Base-by-base conservation (phyloP, 2,329 filamentous ascomycete genomes). In the Ophiostoma fasciatum region DNA sequence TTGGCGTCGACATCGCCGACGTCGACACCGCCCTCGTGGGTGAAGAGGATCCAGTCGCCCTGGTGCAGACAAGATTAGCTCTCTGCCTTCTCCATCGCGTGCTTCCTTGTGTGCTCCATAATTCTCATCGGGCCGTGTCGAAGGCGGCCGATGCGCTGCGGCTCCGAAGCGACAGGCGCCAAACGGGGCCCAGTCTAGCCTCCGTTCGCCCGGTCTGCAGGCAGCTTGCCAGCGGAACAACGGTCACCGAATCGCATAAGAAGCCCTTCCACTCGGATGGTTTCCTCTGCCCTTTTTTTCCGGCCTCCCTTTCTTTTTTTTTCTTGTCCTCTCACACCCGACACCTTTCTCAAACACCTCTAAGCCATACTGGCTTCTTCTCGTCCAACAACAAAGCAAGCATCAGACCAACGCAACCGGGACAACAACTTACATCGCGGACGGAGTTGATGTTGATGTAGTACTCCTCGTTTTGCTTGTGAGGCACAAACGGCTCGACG, bases 401-500 rank as follows among this genome's bases (percentile, higher is more conserved):
- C 13, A 12, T 7, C 27, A 28, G 14, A 33, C 21, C 22, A 29
- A 17, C n/a, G n/a, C n/a, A n/a, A n/a, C n/a, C n/a, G n/a, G n/a
- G 12, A 14, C 45, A 37, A 37, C 43, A 46, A 77, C 85, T 77
- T 78, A 96, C 90, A 78, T 96, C 90, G 71, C 90, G 82, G 55
- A 94, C 87, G 45, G 90, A 96, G 75, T 94, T 90, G 71, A 98
- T 98, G 78, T 94, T 94, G 71, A 98, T 94, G 68, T 98, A 98
- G 71, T 96, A 96, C 66, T 98, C 90, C 46, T 88, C 94, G 60
- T 85, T 80, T 52, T 85, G 74, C 46, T 87, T 81, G 64, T 98
- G 90, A 53, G 88, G 90, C 45, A 96, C 87, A 56, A 98, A 96
- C 35, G 90, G 90, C 75, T 98, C 90, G 50, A 98, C 87, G 47